A percentile compares a stretch with the other conserved stretches of the same genome.
Conservation (phyloP, 2,329 filamentous ascomycete species). For the Escovopsis sp. region DNA sequence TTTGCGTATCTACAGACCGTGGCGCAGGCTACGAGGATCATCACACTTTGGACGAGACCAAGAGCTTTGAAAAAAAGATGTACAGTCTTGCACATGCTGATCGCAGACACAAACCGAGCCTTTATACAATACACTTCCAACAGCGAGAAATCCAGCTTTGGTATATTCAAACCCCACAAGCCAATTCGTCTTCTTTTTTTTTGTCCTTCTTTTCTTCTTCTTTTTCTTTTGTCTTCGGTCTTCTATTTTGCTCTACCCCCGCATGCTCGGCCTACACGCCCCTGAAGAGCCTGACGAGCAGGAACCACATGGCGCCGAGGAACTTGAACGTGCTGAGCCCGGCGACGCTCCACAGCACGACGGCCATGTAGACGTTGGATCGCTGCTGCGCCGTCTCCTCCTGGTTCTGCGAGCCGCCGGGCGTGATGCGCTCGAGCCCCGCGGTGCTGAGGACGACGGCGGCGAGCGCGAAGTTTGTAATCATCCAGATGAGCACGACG, state of each 20-base stretch:
- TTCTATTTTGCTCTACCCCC: too few relatives aligned
- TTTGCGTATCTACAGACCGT: too few relatives aligned
- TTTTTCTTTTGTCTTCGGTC: too few relatives aligned
- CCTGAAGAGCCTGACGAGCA: slow-evolving; percentile 76
- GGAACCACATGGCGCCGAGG: slow-evolving; percentile 77
- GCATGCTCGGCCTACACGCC: slow-evolving; percentile 33
- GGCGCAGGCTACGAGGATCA: too few relatives aligned
- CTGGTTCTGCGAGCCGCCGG: slow-evolving; percentile 21
- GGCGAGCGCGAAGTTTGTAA: slow-evolving; percentile 79
- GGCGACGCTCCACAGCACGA: slow-evolving; percentile 82
- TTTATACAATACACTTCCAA: background rate
- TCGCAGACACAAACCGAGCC: too few relatives aligned
- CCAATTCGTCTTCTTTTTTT: background rate
- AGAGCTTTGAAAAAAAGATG: background rate
- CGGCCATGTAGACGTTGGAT: slow-evolving; percentile 69
- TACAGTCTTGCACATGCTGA: too few relatives aligned
- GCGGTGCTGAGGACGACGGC: slow-evolving; percentile 78
- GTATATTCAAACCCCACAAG: background rate
- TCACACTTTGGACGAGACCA: too few relatives aligned
- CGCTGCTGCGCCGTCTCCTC: slow-evolving; percentile 33
- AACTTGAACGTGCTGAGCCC: slow-evolving; percentile 76
- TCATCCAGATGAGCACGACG: slow-evolving; percentile 91
- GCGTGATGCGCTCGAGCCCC: slow-evolving; percentile 55
- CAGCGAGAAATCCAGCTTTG: background rate
- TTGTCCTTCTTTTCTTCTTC: background rate